Base-by-base conservation (phyloP, 2,329 filamentous ascomycete species). In the Aspergillus sp. region DNA sequence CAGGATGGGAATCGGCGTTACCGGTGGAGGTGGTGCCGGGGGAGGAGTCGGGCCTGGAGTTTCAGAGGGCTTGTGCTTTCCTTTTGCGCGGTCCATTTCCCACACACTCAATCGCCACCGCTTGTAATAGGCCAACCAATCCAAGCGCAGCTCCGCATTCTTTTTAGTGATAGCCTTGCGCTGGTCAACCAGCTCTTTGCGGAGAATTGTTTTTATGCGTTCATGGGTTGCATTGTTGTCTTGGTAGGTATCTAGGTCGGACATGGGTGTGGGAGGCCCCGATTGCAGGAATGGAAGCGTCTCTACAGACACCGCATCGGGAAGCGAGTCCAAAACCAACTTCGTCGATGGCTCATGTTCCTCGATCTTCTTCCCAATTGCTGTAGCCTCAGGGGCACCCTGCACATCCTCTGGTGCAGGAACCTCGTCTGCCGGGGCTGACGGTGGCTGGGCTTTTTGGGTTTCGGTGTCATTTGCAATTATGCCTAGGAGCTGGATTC, bases 221-320 rank as follows among this genome's bases (percentile, higher is more conserved):
- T 77, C 70, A 54, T 79, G 72, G 8, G 66, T 69, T 15, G 69
- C 58, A 8, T 63, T 61, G 52, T 78, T 78, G 35, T 80, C 76
- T 50, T 79, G 75, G 21, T 72, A 75, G 3, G 75, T 67, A 17
- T 80, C 77, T 49, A 80, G 67, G 24, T 81, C 75, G 6, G 77
- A 76, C 19, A 79, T 65, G 1, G 78, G 76, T 6, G 76, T 77
- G 5, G 72, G 77, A 31, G 77, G 75, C 0, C 74, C 76, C 19
- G 69, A 66, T 39, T 72, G 66, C 19, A 81, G 64, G 60, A 80
- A 82, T 4, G 79, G 79, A n/a, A 82, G 67, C 55, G 66, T 72
- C 17, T 79, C 76, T 41, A 80, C 56, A 2, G 74, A 72, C 19
- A 77, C 63, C 6, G 57, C 58, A 15, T 60, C 51, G 9, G 63